These are phyloP conservation scores for Avena atlantica DNA, from an alignment of 176 grass and related monocot genomes.

Conservation along the genomic window DNA sequence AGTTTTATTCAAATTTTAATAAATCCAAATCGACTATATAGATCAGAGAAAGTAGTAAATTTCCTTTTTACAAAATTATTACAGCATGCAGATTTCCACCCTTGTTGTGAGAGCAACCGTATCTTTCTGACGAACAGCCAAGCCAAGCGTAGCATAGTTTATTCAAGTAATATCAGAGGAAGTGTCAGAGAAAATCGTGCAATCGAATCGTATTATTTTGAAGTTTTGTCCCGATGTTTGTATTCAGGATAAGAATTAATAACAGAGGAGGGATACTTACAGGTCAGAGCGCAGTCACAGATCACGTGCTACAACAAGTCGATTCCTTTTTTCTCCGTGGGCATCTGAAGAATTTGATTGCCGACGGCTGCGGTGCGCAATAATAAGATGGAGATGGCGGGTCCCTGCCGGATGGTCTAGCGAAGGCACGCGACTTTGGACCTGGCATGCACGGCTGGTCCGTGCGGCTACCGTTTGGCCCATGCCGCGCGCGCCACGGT, in stretches of 20 bases:
- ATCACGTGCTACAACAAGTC: not conserved
- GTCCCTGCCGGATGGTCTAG: conserved; percentile 18
- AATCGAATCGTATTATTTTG: not conserved
- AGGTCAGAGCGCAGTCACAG: not conserved
- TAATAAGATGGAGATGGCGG: not conserved
- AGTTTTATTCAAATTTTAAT: too few relatives aligned
- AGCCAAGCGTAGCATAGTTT: not conserved
- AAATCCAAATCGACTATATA: too few relatives aligned
- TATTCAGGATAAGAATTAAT: not conserved
- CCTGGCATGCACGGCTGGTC: not conserved
- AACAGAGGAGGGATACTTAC: not conserved
- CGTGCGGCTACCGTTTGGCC: not conserved
- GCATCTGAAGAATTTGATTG: not conserved
- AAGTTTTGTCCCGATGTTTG: not conserved
- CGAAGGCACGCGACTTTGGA: conserved; percentile 44
- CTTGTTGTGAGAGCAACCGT: not conserved
- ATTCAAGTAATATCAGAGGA: not conserved
- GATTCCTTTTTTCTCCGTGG: conserved; percentile 4
- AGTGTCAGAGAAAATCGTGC: not conserved
- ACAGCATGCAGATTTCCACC: not conserved
- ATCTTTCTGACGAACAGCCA: not conserved
- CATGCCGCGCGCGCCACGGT: conserved; percentile 16
- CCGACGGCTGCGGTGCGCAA: conserved; percentile 40
- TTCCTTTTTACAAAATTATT: too few relatives aligned
- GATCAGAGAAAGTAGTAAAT: too few relatives aligned